Evolutionary conservation across 2,329 filamentous ascomycete genomes (phyloP), one percentile per base, ranked within the genome.

Genomic region (Orbilia brochopaga): DNA sequence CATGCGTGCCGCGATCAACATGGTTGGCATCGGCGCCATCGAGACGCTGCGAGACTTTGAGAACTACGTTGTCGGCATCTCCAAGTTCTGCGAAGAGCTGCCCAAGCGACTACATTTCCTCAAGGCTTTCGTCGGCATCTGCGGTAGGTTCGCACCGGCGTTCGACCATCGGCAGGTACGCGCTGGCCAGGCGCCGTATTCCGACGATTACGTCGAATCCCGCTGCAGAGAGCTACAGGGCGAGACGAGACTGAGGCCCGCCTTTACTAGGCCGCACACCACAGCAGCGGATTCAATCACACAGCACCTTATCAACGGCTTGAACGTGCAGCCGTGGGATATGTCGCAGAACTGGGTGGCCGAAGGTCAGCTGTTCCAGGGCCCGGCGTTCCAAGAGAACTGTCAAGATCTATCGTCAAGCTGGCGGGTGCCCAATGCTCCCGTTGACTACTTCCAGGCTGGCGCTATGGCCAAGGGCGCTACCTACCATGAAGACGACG

Each of bases 1-100:
- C 17, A 63, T 70, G 59, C 58, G 66, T 2, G 66, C 66, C 4
- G 66, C 66, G 1, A 57, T 70, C 37, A 70, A 70, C 32, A 70
- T 70, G 66, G 66, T 70, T 27, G 53, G 63, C 24, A 55, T 64
- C 15, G 66, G 66, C 11, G 66, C 54, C 8, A 70, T 70, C 13
- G 53, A 58, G 19, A 62, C 54, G 17, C 59, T 70, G 2, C 40
- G 66, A 24, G 66, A 70, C 23, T 70, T 70, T 37, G 66, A 70
- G 44, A 62, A 70, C 27, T 70, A 70, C 15, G 59, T 64, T 11
- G 53, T 64, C 35, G 48, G 46, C 1, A 40, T 70, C 1, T 51
- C 59, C 8, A 70, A 64, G 59, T 60, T 59, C 27, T 70, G 66
- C 21, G 66, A 70, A 13, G 59, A 70, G 40, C 51, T 56, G 1